Evolutionary conservation across 2,329 filamentous ascomycete species (phyloP).

Genomic region (Pseudogymnoascus sp.): DNA sequence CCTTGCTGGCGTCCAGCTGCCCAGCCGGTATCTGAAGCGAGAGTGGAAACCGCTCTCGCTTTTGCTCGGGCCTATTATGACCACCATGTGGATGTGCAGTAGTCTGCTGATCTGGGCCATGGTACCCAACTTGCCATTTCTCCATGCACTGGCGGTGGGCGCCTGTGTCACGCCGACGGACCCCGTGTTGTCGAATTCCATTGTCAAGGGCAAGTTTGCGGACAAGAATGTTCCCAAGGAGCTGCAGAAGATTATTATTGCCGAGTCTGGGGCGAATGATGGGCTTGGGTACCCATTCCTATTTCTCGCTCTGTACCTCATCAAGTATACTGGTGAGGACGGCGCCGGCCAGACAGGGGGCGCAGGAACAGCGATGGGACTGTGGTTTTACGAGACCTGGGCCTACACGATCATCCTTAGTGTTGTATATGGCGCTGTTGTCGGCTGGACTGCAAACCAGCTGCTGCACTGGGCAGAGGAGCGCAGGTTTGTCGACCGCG

Average conservation of each 20-base stretch:
- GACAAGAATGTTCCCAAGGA: constrained; percentile 76
- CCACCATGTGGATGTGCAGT: constrained; percentile 71
- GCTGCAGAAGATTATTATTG: constrained; percentile 67
- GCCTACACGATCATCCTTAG: constrained; percentile 71
- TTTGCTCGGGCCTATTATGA: constrained; percentile 74
- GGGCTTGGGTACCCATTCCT: constrained; percentile 81
- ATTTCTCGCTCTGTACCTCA: constrained; percentile 74
- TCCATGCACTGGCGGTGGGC: constrained; percentile 68
- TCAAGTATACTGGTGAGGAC: constrained; percentile 58
- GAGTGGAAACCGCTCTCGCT: constrained; percentile 67
- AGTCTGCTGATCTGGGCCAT: constrained; percentile 66
- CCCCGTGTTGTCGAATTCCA: constrained; percentile 77
- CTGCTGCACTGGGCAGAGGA: constrained; percentile 67
- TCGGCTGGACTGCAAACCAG: constrained; percentile 76
- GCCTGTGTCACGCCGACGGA: constrained; percentile 84
- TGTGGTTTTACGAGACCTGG: constrained; percentile 80
- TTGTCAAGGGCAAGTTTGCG: constrained; percentile 84
- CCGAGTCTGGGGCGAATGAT: constrained; percentile 76
- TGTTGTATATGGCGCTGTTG: constrained; percentile 61
- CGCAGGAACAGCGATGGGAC: constrained; percentile 53
- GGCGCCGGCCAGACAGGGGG: constrained; percentile 46
- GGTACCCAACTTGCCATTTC: constrained; percentile 58
- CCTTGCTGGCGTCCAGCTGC: constrained; percentile 75
- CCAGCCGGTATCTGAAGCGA: constrained; percentile 64
- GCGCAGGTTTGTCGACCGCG: constrained; percentile 21